These are phyloP conservation scores for Kodamaea lidongshanica DNA, from an alignment of 805 yeast genomes.

Conservation along the genomic window DNA sequence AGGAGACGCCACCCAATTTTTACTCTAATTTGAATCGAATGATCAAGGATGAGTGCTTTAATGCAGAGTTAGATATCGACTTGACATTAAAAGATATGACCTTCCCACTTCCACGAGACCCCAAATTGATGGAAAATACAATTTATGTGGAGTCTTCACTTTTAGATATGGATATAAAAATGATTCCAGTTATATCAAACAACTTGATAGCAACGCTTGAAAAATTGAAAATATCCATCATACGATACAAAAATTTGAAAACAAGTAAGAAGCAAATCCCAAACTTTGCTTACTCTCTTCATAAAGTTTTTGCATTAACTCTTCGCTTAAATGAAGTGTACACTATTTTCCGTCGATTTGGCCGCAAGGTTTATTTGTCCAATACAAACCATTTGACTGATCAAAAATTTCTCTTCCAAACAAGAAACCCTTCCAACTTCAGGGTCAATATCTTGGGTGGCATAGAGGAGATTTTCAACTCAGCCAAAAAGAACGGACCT, in stretches of 20 bases:
- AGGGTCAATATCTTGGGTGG: constrained; percentile 18
- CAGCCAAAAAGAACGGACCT: constrained; percentile 44
- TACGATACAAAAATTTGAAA: constrained; percentile 17
- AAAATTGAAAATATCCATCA: constrained; percentile 16
- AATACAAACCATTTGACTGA: constrained; percentile 40
- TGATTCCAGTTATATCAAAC: constrained; percentile 21
- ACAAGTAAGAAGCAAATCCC: constrained; percentile 17
- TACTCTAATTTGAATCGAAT: constrained; percentile 17
- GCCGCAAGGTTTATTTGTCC: constrained; percentile 41
- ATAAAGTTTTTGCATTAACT: constrained; percentile 41
- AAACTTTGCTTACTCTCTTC: constrained; percentile 37
- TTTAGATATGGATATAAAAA: constrained; percentile 35
- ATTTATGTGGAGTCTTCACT: constrained; percentile 20
- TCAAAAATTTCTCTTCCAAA: constrained; percentile 28
- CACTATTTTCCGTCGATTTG: constrained; percentile 40
- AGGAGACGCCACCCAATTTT: constrained; percentile 7
- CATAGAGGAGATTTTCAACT: constrained; percentile 35
- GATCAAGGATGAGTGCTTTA: constrained; percentile 16
- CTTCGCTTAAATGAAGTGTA: constrained; percentile 47
- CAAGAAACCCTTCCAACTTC: constrained; percentile 26
- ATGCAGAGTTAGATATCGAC: constrained; percentile 20
- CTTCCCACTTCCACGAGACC: constrained; percentile 14
- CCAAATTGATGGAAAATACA: constrained; percentile 11
- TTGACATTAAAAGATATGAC: constrained; percentile 17
- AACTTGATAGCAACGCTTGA: constrained; percentile 24